Base-by-base conservation (phyloP, 2,329 filamentous ascomycete genomes). In the Beauveria australis region DNA sequence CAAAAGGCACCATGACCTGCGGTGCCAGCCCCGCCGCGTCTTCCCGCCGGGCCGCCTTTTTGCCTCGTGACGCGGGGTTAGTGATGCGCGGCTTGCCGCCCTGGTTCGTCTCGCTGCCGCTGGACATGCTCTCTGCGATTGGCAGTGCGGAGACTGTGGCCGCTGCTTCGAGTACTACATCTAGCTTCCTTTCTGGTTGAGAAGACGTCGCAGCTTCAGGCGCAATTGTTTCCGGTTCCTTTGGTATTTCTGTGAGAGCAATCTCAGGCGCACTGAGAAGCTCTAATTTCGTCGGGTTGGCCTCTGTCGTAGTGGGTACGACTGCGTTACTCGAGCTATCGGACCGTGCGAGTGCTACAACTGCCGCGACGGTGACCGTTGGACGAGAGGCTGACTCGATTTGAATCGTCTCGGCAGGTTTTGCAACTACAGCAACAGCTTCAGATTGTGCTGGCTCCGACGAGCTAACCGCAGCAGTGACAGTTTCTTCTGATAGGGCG, bases 31-130 rank as follows among this genome's bases (percentile, higher is more conserved):
- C 81, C 33, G 77, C 78, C 8, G 80, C 80, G 65, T 83, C 75
- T 56, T 79, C 76, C 62, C 76, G 78, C 56, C 76, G 74, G 10
- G 80, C 80, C 46, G 81, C 80, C 67, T 83, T 83, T 61, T 73
- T 79, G 37, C 81, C 81, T 65, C 80, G 73, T 12, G 78, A 81
- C 4, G 81, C 81, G 19, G 80, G 80, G 61, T 82, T 82, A 8
- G 62, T 64, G 46, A 79, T 70, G 48, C 66, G 68, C 7, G 63
- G 67, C 55, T 16, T 16, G 10, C 18, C 52, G 22, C 46, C 26
- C 26, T 47, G 48, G 24, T 40, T 60, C n/a, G 40, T 10, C 41
- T 53, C 58, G 58, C 41, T 22, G 16, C 49, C 48, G 48, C 56
- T 53, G 4, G 40, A 59, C 47, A 18, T 47, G 22, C n/a, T 48